A percentile compares a stretch with the other conserved stretches of the same genome.
These are phyloP conservation scores for Globisporangium polare DNA, from an alignment of 352 stramenopile genomes.

Conservation along the genomic window DNA sequence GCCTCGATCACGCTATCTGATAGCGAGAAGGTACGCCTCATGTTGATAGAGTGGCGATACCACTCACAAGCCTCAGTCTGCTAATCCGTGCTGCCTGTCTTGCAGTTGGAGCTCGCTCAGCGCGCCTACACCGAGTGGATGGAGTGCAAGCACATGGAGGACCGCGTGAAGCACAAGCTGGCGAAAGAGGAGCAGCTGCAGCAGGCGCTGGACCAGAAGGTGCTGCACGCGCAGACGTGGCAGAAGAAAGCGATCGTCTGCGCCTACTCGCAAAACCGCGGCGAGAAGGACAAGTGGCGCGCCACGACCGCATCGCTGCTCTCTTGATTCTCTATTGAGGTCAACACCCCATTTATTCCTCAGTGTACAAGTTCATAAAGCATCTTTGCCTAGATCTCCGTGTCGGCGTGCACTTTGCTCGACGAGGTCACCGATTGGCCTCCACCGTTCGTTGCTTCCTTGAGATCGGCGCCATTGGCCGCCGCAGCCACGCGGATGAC, in stretches of 20 bases:
- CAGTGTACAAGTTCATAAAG: background rate
- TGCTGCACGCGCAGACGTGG: constrained; percentile 47
- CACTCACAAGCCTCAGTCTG: background rate
- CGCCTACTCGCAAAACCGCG: constrained; percentile 55
- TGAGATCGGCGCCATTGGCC: constrained; percentile 5
- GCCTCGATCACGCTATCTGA: background rate
- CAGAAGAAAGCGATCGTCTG: constrained; percentile 67
- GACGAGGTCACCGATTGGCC: background rate
- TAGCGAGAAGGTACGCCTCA: background rate
- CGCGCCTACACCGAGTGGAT: constrained; percentile 41
- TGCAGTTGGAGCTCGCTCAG: constrained; percentile 5
- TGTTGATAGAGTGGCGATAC: background rate
- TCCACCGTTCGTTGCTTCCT: constrained; percentile 1
- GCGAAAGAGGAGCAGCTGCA: constrained; percentile 20
- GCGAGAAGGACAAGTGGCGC: constrained; percentile 2
- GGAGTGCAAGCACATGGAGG: constrained; percentile 41
- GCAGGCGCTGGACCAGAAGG: constrained; percentile 24
- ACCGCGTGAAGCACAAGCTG: constrained; percentile 33
- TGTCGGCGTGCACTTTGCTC: constrained; percentile 38
- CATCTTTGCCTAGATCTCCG: constrained; percentile 27
- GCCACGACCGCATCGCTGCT: constrained; percentile 8
- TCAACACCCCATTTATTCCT: background rate
- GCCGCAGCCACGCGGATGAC: constrained; percentile 33
- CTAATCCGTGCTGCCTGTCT: too few relatives aligned
- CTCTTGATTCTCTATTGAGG: background rate